Conservation (phyloP, 768 basidiomycete species). For the Paxillus involutus region DNA sequence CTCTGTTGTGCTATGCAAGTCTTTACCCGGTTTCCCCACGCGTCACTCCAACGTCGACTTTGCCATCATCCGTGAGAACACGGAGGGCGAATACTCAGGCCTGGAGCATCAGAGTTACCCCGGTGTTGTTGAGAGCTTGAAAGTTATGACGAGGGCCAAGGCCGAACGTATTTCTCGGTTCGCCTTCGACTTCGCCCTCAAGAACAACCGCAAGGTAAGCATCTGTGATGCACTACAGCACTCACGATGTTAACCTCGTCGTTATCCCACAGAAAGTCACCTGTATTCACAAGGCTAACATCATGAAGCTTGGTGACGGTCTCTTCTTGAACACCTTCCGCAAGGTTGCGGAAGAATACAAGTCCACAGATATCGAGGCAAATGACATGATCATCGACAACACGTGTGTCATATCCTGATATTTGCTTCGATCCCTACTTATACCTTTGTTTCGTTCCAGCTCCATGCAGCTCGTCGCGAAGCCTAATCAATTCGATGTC, state of each 20-base stretch:
- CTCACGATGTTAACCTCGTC: slow-evolving; percentile 1
- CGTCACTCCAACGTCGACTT: slow-evolving; percentile 97
- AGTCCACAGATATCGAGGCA: slow-evolving; percentile 83
- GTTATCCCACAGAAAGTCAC: slow-evolving; percentile 81
- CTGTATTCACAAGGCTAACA: slow-evolving; percentile 99
- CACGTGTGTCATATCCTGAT: slow-evolving; percentile 54
- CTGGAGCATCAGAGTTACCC: slow-evolving; percentile 98
- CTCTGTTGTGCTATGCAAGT: slow-evolving; percentile 97
- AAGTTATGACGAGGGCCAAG: slow-evolving; percentile 94
- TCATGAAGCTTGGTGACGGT: slow-evolving; percentile 99
- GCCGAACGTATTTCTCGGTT: slow-evolving; percentile 96
- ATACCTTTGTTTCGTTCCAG: slow-evolving; percentile 36
- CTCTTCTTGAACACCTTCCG: slow-evolving; percentile 99
- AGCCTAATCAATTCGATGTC: slow-evolving; percentile 95
- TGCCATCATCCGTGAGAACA: slow-evolving; percentile 99
- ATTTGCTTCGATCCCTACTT: neutral
- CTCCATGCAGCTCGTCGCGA: slow-evolving; percentile 98
- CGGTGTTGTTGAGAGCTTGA: slow-evolving; percentile 97
- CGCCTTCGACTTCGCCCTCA: slow-evolving; percentile 98
- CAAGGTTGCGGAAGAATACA: slow-evolving; percentile 94
- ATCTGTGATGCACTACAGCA: neutral
- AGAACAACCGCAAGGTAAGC: slow-evolving; percentile 93
- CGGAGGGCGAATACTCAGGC: slow-evolving; percentile 99
- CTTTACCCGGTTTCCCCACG: slow-evolving; percentile 92
- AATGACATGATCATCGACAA: slow-evolving; percentile 99